These are phyloP conservation scores for Clavispora santaluciae DNA, from an alignment of 805 yeast genomes.

Conservation along the genomic window DNA sequence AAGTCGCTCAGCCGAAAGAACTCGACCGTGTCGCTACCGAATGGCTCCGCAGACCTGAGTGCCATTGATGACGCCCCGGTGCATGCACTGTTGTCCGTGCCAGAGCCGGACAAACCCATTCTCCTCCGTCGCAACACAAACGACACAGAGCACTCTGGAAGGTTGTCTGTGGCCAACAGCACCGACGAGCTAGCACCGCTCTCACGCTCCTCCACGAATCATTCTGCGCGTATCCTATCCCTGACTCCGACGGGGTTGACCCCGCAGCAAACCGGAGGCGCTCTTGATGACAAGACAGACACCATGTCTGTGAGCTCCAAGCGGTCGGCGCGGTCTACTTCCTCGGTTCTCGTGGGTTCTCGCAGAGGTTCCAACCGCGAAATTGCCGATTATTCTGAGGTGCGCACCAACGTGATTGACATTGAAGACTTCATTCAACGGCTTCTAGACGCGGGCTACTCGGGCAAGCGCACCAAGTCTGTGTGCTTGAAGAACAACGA, in stretches of 20 bases:
- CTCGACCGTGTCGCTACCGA: slow-evolving; percentile 21
- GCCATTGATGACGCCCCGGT: slow-evolving; percentile 45
- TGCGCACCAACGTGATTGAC: slow-evolving; percentile 28
- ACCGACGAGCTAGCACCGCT: slow-evolving; percentile 19
- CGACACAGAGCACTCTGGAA: slow-evolving; percentile 20
- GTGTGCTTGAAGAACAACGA: slow-evolving; percentile 82
- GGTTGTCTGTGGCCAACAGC: slow-evolving; percentile 4
- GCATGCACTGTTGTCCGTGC: slow-evolving; percentile 49
- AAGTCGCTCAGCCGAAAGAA: slow-evolving; percentile 27
- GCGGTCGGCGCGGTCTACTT: slow-evolving; percentile 14
- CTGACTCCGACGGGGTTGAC: slow-evolving; percentile 6
- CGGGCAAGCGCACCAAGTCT: slow-evolving; percentile 86
- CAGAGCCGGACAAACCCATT: slow-evolving; percentile 72
- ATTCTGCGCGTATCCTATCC: slow-evolving; percentile 11
- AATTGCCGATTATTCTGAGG: not conserved
- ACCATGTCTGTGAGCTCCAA: slow-evolving; percentile 14
- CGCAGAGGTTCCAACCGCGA: slow-evolving; percentile 6
- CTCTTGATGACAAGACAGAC: slow-evolving; percentile 13
- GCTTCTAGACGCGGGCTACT: slow-evolving; percentile 90
- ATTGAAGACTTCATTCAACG: slow-evolving; percentile 89
- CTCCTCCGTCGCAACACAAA: slow-evolving; percentile 50
- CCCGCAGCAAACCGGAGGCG: slow-evolving; percentile 16
- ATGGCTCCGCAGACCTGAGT: not conserved
- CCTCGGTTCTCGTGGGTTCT: slow-evolving; percentile 10
- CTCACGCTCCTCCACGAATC: slow-evolving; percentile 17